These are phyloP conservation scores for Corylus avellana DNA, from an alignment of 306 rosid species.

Conservation along the genomic window DNA sequence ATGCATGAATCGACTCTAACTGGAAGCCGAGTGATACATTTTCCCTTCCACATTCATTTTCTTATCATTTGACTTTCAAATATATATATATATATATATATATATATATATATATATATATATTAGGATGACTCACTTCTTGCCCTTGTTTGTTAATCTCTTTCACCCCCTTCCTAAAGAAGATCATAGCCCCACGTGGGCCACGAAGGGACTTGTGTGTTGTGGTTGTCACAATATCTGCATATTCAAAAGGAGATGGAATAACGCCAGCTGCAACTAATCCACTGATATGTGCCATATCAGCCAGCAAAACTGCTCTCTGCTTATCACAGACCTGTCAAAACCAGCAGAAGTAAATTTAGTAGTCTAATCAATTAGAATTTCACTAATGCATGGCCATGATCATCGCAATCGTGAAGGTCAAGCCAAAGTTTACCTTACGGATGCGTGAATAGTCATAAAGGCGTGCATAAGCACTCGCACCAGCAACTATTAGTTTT, in stretches of 20 bases:
- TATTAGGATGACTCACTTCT: slow-evolving; percentile 63
- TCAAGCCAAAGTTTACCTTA: slow-evolving; percentile 55
- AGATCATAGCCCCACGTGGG: slow-evolving; percentile 98
- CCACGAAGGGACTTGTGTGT: slow-evolving; percentile 96
- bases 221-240: slow-evolving; percentile 85
- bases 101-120: slow-evolving; percentile 3
- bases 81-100: too few relatives aligned
- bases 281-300: slow-evolving; percentile 98
- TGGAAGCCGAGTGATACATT: neutral
- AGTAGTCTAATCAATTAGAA: neutral
- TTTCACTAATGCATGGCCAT: slow-evolving; percentile 14
- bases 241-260: slow-evolving; percentile 96
- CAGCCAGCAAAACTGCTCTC: slow-evolving; percentile 89
- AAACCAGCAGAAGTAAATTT: slow-evolving; percentile 9
- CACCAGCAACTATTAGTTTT: slow-evolving; percentile 93
- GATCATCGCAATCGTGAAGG: neutral
- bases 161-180: slow-evolving; percentile 87
- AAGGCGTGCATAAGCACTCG: slow-evolving; percentile 95
- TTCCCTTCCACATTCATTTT: neutral
- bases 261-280: slow-evolving; percentile 94
- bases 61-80: neutral
- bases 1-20: neutral
- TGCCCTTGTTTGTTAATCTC: slow-evolving; percentile 87
- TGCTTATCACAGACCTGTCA: slow-evolving; percentile 86
- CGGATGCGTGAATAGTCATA: slow-evolving; percentile 89